Percentiles rank a stretch among this genome's conserved stretches.
These are phyloP conservation scores for Trametes polyzona DNA, from an alignment of 1,284 basidiomycete species.

Conservation along the genomic window DNA sequence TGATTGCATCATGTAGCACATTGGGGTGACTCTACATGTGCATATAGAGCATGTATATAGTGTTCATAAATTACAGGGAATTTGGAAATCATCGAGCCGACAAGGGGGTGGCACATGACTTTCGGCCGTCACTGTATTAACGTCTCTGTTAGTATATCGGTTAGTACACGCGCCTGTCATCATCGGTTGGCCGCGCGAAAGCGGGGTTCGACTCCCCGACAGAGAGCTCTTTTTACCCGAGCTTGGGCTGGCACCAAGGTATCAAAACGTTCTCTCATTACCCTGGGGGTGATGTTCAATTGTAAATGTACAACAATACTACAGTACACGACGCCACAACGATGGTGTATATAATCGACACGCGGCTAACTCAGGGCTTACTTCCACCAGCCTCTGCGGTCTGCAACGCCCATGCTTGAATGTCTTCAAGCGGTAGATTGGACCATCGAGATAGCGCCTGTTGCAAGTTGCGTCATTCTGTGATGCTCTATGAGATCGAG, in stretches of 20 bases:
- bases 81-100: neutral
- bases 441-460: constrained; percentile 60
- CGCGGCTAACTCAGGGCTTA: constrained; percentile 3
- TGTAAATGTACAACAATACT: neutral
- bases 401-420: constrained; percentile 65
- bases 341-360: neutral
- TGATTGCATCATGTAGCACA: too few species aligned
- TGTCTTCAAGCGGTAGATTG: constrained; percentile 60
- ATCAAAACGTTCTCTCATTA: too few species aligned
- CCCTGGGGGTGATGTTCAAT: neutral
- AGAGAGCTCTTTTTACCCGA: constrained; percentile 30
- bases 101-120: too few species aligned
- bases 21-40: too few species aligned
- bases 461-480: neutral
- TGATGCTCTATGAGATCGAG: neutral
- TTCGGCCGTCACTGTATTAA: too few species aligned
- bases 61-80: too few species aligned
- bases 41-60: too few species aligned
- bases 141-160: constrained; percentile 21
- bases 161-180: constrained; percentile 19
- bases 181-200: constrained; percentile 39
- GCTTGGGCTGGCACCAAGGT: too few species aligned
- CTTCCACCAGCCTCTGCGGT: constrained; percentile 47
- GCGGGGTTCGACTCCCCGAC: constrained; percentile 48
- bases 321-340: neutral